These are phyloP conservation scores for Sechiopsis laciniata DNA, from an alignment of 306 rosid genomes.

Conservation along the genomic window DNA sequence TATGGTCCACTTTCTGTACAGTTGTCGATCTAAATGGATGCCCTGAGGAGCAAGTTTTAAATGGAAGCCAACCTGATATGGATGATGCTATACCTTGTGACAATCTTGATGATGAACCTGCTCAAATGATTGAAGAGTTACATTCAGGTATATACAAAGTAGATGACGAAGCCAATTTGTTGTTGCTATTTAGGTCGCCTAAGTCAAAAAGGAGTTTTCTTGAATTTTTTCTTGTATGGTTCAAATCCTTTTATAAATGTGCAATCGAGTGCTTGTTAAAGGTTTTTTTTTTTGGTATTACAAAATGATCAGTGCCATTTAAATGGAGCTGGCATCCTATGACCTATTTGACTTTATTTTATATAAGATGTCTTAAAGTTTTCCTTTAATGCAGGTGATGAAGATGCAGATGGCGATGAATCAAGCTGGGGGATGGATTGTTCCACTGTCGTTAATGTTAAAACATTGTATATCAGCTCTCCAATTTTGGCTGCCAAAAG, in stretches of 20 bases:
- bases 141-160: constrained; percentile 51
- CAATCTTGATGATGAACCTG: constrained; percentile 72
- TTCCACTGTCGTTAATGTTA: constrained; percentile 65
- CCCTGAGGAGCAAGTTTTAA: constrained; percentile 78
- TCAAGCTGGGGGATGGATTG: constrained; percentile 75
- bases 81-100: constrained; percentile 61
- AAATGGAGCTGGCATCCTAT: too few species aligned
- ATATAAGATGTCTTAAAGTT: background rate
- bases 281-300: too few species aligned
- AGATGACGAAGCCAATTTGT: constrained; percentile 11
- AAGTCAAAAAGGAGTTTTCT: too few species aligned
- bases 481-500: constrained; percentile 99
- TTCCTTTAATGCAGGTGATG: constrained; percentile 54
- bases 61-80: constrained; percentile 64
- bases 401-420: constrained; percentile 65
- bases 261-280: too few species aligned
- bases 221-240: too few species aligned
- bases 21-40: constrained; percentile 47
- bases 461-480: constrained; percentile 83
- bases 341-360: too few species aligned
- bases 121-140: constrained; percentile 74
- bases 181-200: background rate
- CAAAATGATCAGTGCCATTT: too few species aligned
- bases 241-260: too few species aligned
- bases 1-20: constrained; percentile 26